Evolutionary conservation across 805 yeast genomes (phyloP).

Genomic region (Starmerella stigmatis): DNA sequence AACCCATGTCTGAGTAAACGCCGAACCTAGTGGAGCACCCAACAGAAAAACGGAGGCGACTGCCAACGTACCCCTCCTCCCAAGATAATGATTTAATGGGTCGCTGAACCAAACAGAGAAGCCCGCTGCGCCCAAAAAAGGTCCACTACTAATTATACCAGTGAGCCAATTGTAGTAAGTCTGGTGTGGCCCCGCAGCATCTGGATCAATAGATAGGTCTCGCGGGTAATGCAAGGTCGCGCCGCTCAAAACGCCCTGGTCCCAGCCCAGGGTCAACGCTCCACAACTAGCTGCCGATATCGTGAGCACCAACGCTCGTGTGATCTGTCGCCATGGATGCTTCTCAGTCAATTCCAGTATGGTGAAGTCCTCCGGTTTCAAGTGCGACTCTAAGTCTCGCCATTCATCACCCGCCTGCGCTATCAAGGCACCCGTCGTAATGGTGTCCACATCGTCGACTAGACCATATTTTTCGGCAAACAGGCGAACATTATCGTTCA

Average conservation of each 20-base stretch:
- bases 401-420: constrained; percentile 38
- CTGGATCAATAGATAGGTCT: constrained; percentile 33
- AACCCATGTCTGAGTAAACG: constrained; percentile 49
- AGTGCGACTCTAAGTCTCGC: constrained; percentile 10
- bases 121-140: constrained; percentile 42
- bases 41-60: constrained; percentile 43
- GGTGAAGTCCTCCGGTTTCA: constrained; percentile 27
- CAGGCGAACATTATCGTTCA: constrained; percentile 12
- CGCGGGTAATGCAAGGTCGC: constrained; percentile 47
- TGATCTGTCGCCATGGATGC: constrained; percentile 40
- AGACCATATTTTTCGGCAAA: constrained; percentile 18
- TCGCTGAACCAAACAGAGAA: constrained; percentile 45
- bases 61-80: constrained; percentile 41
- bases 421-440: constrained; percentile 42
- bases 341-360: constrained; percentile 36
- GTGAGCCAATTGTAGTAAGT: constrained; percentile 34
- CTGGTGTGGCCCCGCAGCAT: constrained; percentile 23
- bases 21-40: constrained; percentile 50
- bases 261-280: constrained; percentile 66
- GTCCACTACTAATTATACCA: constrained; percentile 56
- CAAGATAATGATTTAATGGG: constrained; percentile 40
- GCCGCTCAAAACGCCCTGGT: constrained; percentile 60
- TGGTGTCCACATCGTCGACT: constrained; percentile 21
- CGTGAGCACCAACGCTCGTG: constrained; percentile 34
- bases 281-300: constrained; percentile 55